Conservation (phyloP, 2,329 filamentous ascomycete species). For the Didymella pomorum region DNA sequence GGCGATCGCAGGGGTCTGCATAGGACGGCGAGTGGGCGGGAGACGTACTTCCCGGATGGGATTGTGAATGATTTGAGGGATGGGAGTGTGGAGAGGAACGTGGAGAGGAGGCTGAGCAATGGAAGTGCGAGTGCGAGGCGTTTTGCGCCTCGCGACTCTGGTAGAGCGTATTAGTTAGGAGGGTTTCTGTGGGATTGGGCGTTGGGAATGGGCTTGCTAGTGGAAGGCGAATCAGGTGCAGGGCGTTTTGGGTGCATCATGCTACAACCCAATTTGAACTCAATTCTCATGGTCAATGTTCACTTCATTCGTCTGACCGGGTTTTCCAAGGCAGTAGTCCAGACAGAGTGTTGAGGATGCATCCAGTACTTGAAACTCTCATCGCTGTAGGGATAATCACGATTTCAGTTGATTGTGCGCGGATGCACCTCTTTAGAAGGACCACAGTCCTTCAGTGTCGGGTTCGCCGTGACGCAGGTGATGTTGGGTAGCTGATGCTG, state of each 20-base stretch:
- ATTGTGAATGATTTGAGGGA: constrained; percentile 5
- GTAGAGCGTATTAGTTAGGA: not conserved
- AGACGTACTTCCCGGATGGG: constrained; percentile 24
- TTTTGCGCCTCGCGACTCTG: constrained; percentile 11
- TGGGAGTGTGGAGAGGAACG: constrained; percentile 7
- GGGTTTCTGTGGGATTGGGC: not conserved
- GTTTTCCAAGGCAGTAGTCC: too few relatives aligned
- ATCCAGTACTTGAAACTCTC: too few relatives aligned
- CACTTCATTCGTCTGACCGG: not conserved
- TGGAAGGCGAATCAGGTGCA: not conserved
- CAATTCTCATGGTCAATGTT: not conserved
- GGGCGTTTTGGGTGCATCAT: not conserved
- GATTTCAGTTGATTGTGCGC: too few relatives aligned
- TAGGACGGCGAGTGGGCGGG: constrained; percentile 15
- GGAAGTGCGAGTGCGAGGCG: constrained; percentile 1
- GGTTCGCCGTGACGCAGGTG: too few relatives aligned
- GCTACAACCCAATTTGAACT: not conserved
- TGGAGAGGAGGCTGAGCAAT: constrained; percentile 5
- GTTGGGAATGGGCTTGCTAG: not conserved
- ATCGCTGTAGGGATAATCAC: too few relatives aligned
- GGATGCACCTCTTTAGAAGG: too few relatives aligned
- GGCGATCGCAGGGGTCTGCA: constrained; percentile 6
- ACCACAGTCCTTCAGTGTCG: too few relatives aligned
- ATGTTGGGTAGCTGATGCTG: too few relatives aligned
- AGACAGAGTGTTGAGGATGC: too few relatives aligned